Evolutionary conservation across 306 rosid genomes (phyloP), one percentile per base, ranked within the genome.

Genomic region (Dalbergia cochinchinensis): DNA sequence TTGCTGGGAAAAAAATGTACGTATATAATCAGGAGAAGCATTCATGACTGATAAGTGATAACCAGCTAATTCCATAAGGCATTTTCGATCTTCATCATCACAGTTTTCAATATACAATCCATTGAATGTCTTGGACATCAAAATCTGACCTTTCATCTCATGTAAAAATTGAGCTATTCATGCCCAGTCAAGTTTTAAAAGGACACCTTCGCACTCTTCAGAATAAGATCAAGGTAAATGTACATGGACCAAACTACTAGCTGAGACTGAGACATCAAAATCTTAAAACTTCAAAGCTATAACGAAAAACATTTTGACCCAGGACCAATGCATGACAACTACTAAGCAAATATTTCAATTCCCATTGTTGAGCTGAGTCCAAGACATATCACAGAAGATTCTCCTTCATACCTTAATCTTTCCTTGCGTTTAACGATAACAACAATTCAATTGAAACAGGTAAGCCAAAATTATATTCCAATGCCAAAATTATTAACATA

Each of bases 111-210:
- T 26, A 26, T 26, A 26, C 45, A 65, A 63, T 64, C 51, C 62
- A 22, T 39, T 9, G 54, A 45, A 51, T 45, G 33, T 34, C 60
- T 19, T 33, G 14, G 18, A 18, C 66, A 60, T 60, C 41, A 81
- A 65, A 77, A 61, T 37, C 51, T 41, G 34, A 70, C 64, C 14
- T 19, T 54, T 42, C 44, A 44, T 19, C 53, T 41, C 71, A 14
- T 76, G 34, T 18, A 71, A 71, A 34, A 16, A 61, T 44, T 22
- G 9, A 51, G 42, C 55, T 59, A 69, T 51, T 60, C 47, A 57
- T 20, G 5, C 37, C 31, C 48, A 8, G 15, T 51, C 26, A 76
- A 14, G 33, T 77, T 53, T 5, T 6, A 76, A 61, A 37, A 37
- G 7, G 1, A 58, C 68, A 33, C 53, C 34, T 62, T 77, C 14